Evolutionary conservation across 2,329 filamentous ascomycete species (phyloP).

Genomic region (Sclerotinia sclerotiorum): DNA sequence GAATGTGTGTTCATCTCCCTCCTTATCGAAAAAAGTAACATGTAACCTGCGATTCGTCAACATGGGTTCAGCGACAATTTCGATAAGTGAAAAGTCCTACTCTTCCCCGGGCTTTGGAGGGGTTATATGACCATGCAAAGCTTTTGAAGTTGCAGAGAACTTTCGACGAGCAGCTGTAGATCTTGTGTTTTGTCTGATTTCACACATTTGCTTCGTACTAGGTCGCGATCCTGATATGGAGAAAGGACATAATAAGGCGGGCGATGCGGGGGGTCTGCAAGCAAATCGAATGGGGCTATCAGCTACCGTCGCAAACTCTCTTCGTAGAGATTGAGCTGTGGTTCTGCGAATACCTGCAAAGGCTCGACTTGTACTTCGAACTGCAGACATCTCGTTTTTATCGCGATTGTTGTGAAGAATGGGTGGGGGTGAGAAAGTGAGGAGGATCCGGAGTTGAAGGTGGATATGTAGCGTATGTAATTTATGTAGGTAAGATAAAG

Average conservation of each 20-base stretch:
- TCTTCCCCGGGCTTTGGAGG: conserved; percentile 89
- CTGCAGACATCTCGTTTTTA: conserved; percentile 27
- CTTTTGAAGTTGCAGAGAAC: conserved; percentile 65
- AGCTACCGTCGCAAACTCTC: conserved; percentile 23
- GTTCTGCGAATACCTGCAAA: conserved; percentile 23
- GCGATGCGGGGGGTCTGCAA: conserved; percentile 13
- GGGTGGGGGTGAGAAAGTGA: conserved; percentile 6
- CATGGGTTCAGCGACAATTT: background rate
- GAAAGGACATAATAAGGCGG: conserved; percentile 15
- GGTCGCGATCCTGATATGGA: conserved; percentile 18
- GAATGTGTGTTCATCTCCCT: conserved; percentile 72
- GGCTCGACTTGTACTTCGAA: conserved; percentile 21
- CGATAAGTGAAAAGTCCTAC: conserved; percentile 51
- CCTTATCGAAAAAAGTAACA: conserved; percentile 93
- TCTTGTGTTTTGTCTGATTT: conserved; percentile 12
- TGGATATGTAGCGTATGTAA: background rate
- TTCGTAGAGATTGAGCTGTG: conserved; percentile 25
- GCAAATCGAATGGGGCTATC: conserved; percentile 21
- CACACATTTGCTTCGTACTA: conserved; percentile 17
- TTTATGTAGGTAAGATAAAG: conserved; percentile 1
- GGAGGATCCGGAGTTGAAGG: conserved; percentile 11
- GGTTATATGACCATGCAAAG: conserved; percentile 74
- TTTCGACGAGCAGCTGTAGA: conserved; percentile 32
- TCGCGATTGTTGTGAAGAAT: background rate
- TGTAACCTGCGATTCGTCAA: conserved; percentile 59